Evolutionary conservation across 1,284 basidiomycete species (phyloP), one percentile per base, ranked within the genome.

Genomic region (Cryptococcus sp.): DNA sequence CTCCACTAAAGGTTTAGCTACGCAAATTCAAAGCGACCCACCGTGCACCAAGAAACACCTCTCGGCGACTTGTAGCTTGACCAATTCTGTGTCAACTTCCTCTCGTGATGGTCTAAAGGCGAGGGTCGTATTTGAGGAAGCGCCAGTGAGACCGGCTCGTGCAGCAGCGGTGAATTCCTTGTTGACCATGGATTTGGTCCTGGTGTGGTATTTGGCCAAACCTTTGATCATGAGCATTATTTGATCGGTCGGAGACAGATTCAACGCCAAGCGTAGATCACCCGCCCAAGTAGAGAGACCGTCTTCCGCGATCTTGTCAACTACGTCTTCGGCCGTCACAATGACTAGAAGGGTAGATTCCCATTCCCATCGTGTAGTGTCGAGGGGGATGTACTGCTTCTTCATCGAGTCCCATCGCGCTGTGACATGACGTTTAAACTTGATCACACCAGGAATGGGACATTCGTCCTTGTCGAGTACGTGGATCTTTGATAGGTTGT

Each of bases 301-400:
- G 16, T 58, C 64, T n/a, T 50, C 48, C 0, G 68, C 52, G 11
- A 76, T 63, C 42, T 64, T 72, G 42, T 75, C 76, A 5, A 78
- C 70, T 15, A 78, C 48, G 15, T 71, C 72, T 25, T 75, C 70
- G 5, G 75, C 78, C 0, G 66, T 63, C 8, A 73, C 53, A 16
- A 78, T 57, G 8, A 80, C 27, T 22, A 78, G 43, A 6, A 70
- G 56, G 0, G 70, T 73, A 1, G 56, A 50, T 41, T 79, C 64
- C 87, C 85, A 74, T 49, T 73, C 63, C 65, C 70, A 69, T 1
- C 63, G 58, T 19, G 70, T 61, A 4, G 57, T 23, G 3, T 65
- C 65, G 1, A 80, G 62, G 0, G 74, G 72, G 5, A 69, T 59
- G 49, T 68, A 80, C 1, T 64, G 65, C 50, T 74, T 74, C 7